Evolutionary conservation across 345 rosid genomes (phyloP).

Genomic region (Ricinus communis): DNA sequence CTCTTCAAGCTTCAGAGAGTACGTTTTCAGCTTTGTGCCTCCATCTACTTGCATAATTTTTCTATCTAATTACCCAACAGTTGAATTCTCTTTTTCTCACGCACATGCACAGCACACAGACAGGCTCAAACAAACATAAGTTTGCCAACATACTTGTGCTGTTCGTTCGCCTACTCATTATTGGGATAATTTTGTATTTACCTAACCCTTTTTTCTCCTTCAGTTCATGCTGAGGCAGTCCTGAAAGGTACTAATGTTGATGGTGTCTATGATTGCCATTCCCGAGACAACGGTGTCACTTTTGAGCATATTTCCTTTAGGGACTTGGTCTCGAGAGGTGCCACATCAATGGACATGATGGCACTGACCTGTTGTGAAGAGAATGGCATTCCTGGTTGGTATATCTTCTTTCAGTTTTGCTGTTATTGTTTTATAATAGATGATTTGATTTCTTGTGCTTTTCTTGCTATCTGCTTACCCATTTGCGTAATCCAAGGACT

Average conservation of each 20-base stretch:
- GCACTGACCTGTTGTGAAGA: slow-evolving; percentile 82
- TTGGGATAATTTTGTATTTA: neutral
- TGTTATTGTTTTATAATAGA: neutral
- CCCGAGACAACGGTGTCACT: slow-evolving; percentile 60
- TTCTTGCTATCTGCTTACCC: neutral
- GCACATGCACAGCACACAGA: neutral
- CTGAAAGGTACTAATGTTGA: slow-evolving; percentile 81
- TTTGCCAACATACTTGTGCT: neutral
- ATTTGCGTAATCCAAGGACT: too few species aligned
- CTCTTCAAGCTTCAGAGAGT: slow-evolving; percentile 89
- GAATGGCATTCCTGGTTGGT: slow-evolving; percentile 78
- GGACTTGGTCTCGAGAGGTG: slow-evolving; percentile 67
- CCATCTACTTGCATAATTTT: neutral
- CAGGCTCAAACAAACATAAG: neutral
- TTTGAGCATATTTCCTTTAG: slow-evolving; percentile 72
- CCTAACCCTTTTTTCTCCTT: slow-evolving; percentile 1
- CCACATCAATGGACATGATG: slow-evolving; percentile 72
- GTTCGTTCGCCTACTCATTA: neutral
- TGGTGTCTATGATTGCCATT: slow-evolving; percentile 64
- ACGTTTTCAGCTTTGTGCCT: slow-evolving; percentile 16
- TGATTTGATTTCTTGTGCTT: neutral
- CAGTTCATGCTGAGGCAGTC: slow-evolving; percentile 84
- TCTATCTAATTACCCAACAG: neutral
- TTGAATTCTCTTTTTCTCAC: neutral
- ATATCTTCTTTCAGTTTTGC: neutral